Evolutionary conservation across 495 filamentous ascomycete genomes (phyloP), one percentile per base, ranked within the genome.

Genomic region (Podospora fimiseda): DNA sequence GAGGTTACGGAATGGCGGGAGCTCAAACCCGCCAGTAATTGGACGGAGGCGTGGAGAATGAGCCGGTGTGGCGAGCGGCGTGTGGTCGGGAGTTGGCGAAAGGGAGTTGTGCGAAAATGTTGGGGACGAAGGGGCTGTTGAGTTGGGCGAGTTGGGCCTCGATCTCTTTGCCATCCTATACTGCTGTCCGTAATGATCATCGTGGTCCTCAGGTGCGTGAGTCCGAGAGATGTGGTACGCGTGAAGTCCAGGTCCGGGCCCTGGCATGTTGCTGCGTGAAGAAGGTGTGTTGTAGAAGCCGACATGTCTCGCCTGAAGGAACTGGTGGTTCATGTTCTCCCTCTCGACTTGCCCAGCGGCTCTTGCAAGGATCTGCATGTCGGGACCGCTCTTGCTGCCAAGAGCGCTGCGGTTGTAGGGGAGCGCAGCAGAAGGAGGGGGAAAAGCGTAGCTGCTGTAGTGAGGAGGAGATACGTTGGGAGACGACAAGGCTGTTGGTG

Each of bases 401-500:
- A 51, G 64, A 69, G 60, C 67, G 19, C 74, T 80, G 56, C 85
- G 81, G 51, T 74, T 74, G 62, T 88, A 89, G 0, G 86, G 84
- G 18, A 83, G 81, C 55, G 88, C 69, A 48, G 73, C 73, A 9
- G 64, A 52, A 38, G 82, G 78, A 63, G 84, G 80, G 47, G 53
- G 24, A 37, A 81, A 80, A 55, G 80, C 78, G 66, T 89, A 94
- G 47, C 79, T 82, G 61, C 82, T 81, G 76, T 84, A 96, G 22
- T 95, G 88, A 22, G 93, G 93, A 36, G 93, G 93, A 30, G 93
- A 97, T 50, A 96, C 88, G 64, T 98, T 95, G 7, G 93, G 93
- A 9, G 93, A 98, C 40, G 82, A 88, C 47, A 95, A 74, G 59
- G 90, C 85, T 4, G 93, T 96, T 5, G 85, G 79, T 4, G 92